Conservation (phyloP, 331 rosid species). For the Phaseolus coccineus region DNA sequence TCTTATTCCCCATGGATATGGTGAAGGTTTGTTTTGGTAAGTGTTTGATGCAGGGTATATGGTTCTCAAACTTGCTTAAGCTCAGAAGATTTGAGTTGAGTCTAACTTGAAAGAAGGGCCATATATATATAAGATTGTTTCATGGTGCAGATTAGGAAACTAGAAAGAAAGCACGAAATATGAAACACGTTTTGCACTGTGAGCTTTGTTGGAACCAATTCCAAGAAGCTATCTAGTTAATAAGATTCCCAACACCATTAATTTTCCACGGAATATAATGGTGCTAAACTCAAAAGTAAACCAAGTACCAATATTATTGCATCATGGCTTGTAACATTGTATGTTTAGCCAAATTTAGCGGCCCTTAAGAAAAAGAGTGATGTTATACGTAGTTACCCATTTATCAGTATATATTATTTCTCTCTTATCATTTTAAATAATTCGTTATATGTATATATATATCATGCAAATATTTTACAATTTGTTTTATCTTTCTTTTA, state of each 20-base stretch:
- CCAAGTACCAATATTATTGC: too few species aligned
- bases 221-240: not conserved
- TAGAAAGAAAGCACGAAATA: not conserved
- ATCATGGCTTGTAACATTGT: not conserved
- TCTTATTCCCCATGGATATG: slow-evolving; percentile 31
- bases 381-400: too few species aligned
- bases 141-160: slow-evolving; percentile 29
- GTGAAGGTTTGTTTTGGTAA: not conserved
- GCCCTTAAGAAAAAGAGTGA: not conserved
- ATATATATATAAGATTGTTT: slow-evolving; percentile 16
- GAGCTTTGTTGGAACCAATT: slow-evolving; percentile 19
- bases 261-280: slow-evolving; percentile 2
- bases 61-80: slow-evolving; percentile 20
- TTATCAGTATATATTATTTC: too few species aligned
- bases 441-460: too few species aligned
- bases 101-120: slow-evolving; percentile 10
- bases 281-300: not conserved
- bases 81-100: slow-evolving; percentile 35
- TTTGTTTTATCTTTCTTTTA: too few species aligned
- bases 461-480: too few species aligned
- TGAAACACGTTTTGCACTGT: slow-evolving; percentile 11
- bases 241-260: slow-evolving; percentile 31
- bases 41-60: slow-evolving; percentile 13
- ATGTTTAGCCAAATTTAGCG: slow-evolving; percentile 22
- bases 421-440: too few species aligned